Evolutionary conservation across 2,329 filamentous ascomycete genomes (phyloP), one percentile per base, ranked within the genome.

Genomic region (Cercospora sesami): DNA sequence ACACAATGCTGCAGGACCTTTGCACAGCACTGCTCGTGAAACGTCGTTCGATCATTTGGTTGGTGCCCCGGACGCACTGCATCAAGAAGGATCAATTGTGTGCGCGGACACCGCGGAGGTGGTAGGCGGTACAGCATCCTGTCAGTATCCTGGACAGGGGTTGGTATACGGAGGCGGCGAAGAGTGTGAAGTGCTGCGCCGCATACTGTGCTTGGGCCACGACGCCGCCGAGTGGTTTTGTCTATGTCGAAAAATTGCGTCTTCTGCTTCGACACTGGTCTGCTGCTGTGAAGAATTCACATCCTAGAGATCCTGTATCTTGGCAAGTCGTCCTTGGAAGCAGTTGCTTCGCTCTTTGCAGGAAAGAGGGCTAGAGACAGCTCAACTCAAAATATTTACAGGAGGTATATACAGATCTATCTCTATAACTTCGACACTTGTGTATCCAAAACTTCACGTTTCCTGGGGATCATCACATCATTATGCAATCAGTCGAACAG

Each of bases 341-440:
- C 14, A 39, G 33, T 16, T 51, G 45, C 45, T 51, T 51, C 45
- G 9, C 18, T 51, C 21, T 51, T 26, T 14, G 4, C 18, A 14
- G 45, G 12, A n/a, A 51, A 51, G 45, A 23, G 18, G 45, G 45
- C 45, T 23, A 6, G 18, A 26, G 45, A 51, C 12, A 26, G 6
- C 2, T 51, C 18, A 23, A 51, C 45, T 51, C 18, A 23, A 51
- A 21, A 51, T 51, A 12, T 51, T 23, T 51, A 51, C 45, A 51
- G 5, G 21, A 23, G 18, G 7, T 58, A 74, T 72, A 23, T 64
- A 51, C 42, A 62, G 6, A 51, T 31, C 60, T 48, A 51, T 42
- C n/a, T 61, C 59, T 42, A 36, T 51, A 30, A 28, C 6, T 18
- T 21, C 36, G 26, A 23, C 21, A 26, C 21, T 39, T 14, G 33